A percentile compares a stretch with the other conserved stretches of the same genome.
These are phyloP conservation scores for Rhodotorula sp. DNA, from an alignment of 1,284 basidiomycete species.

Conservation along the genomic window DNA sequence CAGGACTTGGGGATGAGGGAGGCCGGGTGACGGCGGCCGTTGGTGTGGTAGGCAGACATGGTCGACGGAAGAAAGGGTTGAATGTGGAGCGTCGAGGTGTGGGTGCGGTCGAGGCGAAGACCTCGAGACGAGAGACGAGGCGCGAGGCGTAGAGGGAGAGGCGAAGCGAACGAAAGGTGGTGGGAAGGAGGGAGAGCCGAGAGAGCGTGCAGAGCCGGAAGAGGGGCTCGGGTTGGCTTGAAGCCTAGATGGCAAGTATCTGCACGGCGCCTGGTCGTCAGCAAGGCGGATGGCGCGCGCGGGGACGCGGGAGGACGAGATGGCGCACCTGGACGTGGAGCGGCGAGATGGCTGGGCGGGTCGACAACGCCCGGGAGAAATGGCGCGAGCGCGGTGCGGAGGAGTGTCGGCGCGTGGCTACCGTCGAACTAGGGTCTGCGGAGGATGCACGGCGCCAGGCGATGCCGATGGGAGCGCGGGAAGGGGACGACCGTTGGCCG, in stretches of 20 bases:
- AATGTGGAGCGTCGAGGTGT: neutral
- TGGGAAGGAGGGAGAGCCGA: neutral
- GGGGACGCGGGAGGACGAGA: neutral
- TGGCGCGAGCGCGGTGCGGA: neutral
- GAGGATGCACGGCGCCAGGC: neutral
- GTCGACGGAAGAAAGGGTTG: neutral
- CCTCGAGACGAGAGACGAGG: neutral
- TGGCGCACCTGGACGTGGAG: neutral
- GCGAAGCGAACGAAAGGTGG: neutral
- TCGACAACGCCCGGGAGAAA: neutral
- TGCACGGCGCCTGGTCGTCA: neutral
- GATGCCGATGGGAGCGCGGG: neutral
- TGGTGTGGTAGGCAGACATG: constrained; percentile 30
- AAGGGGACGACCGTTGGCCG: neutral
- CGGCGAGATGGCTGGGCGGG: constrained; percentile 16
- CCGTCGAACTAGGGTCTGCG: neutral
- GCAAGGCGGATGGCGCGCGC: neutral
- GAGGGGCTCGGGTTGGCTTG: constrained; percentile 9
- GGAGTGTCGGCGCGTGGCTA: neutral
- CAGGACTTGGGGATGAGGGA: constrained; percentile 46
- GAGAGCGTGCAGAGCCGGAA: neutral
- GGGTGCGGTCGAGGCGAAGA: neutral
- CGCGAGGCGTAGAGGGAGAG: neutral
- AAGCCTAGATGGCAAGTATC: constrained; percentile 3
- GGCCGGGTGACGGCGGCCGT: constrained; percentile 45